Base-by-base conservation (phyloP, 345 rosid genomes). In the Theobroma cacao region DNA sequence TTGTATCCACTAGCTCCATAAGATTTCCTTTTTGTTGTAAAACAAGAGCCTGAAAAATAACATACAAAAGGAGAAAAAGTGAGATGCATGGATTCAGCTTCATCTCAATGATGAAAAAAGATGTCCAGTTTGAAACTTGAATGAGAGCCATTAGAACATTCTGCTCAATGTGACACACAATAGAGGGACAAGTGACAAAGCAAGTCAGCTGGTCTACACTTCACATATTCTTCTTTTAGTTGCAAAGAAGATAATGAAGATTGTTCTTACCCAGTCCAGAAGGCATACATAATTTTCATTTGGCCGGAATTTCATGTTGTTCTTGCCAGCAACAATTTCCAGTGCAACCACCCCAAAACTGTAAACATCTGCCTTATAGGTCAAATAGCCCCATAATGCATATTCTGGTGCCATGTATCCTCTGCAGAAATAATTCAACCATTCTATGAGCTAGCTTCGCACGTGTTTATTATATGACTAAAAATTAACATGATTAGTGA, bases 331-430 rank as follows among this genome's bases (percentile, higher is more conserved):
- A 1, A 87, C 87, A 30, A 91, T 83, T 84, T 91, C 94, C 79
- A 89, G 62, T 47, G 85, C 86, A 78, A 89, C 88, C 50, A 89
- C 80, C 3, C 92, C 91, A 33, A 83, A 91, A 73, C 91, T 91
- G 59, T 91, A 91, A 18, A 91, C 89, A 82, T 91, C 91, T 66
- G 92, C 91, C 80, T 91, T 91, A 75, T 85, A 83, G 20, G 84
- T 82, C 68, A 91, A 77, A 77, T 88, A 79, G 68, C 94, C 92
- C 91, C 90, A 86, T 13, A 88, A 55, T 71, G 92, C 94, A 56
- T 89, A 91, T 75, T 91, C 91, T 40, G 91, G 94, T 67, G 94
- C 89, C 91, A 91, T 91, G 66, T 91, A 86, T 53, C 88, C 88
- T 69, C 88, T 86, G 83, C 77, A 77, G 4, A 66, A n/a, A 70